phyloP scores from a whole-genome alignment of 2,329 filamentous ascomycete genomes.

The Colletotrichum sp. region DNA sequence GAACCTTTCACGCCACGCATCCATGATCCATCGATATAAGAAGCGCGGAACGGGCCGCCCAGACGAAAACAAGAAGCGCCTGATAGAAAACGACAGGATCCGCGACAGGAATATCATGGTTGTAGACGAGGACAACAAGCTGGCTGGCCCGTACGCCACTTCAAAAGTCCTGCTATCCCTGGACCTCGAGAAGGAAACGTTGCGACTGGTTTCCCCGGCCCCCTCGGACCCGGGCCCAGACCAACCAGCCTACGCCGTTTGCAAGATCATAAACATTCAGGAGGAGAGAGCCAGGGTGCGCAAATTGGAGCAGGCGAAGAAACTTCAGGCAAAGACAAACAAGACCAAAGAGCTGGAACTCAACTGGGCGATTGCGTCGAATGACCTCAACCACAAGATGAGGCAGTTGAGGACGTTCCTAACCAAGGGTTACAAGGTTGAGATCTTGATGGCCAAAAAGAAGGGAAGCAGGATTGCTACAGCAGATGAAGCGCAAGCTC shows the following conservation, averaged over 20 bases:
- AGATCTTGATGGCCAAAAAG: slow-evolving; percentile 70
- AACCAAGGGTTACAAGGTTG: slow-evolving; percentile 75
- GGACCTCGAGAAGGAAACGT: slow-evolving; percentile 37
- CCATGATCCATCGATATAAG: neutral
- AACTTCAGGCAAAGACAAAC: slow-evolving; percentile 40
- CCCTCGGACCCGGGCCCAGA: slow-evolving; percentile 25
- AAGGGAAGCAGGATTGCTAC: slow-evolving; percentile 68
- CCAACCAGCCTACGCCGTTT: slow-evolving; percentile 58
- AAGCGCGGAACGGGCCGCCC: neutral
- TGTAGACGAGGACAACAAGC: slow-evolving; percentile 40
- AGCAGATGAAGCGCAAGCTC: slow-evolving; percentile 61
- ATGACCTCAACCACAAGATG: slow-evolving; percentile 78
- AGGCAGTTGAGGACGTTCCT: slow-evolving; percentile 73
- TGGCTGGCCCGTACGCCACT: slow-evolving; percentile 44
- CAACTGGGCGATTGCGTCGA: slow-evolving; percentile 82
- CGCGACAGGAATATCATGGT: slow-evolving; percentile 45
- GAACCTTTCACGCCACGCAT: neutral
- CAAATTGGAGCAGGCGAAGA: slow-evolving; percentile 48
- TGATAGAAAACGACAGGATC: slow-evolving; percentile 47
- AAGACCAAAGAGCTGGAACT: slow-evolving; percentile 81
- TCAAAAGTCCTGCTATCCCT: slow-evolving; percentile 44
- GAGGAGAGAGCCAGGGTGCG: slow-evolving; percentile 50
- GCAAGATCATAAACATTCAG: slow-evolving; percentile 70
- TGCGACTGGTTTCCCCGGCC: slow-evolving; percentile 41
- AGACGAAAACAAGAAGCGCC: neutral